A percentile compares a stretch with the other conserved stretches of the same genome.
These are phyloP conservation scores for Fraxinus angustifolia DNA, from an alignment of 305 asterid species.

Conservation along the genomic window DNA sequence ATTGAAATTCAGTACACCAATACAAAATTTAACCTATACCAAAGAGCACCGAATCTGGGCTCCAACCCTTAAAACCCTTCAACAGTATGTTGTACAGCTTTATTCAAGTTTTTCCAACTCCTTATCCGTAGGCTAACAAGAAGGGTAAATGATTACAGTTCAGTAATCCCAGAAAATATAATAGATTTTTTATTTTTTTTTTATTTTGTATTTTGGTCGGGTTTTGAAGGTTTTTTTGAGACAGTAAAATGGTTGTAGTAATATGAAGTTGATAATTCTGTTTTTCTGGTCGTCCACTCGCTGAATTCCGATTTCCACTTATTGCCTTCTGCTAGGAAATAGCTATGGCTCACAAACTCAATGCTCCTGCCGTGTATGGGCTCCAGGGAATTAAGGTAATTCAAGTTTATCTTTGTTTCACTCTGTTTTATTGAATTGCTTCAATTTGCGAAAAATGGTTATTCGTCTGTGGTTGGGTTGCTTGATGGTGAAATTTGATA, in stretches of 20 bases:
- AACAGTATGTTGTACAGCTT: neutral
- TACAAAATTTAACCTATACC: neutral
- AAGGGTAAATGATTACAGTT: neutral
- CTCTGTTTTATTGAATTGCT: neutral
- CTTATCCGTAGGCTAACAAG: neutral
- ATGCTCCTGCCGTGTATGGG: conserved; percentile 40
- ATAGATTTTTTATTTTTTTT: neutral
- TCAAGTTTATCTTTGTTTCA: neutral
- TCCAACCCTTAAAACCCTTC: neutral
- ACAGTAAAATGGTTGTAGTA: neutral
- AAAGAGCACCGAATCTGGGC: neutral
- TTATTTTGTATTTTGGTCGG: neutral
- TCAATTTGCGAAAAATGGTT: neutral
- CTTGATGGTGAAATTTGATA: neutral
- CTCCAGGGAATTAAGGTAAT: conserved; percentile 34
- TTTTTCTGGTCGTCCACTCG: neutral
- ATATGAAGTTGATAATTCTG: neutral
- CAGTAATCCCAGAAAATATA: neutral
- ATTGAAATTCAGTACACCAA: neutral
- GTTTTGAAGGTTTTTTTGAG: neutral
- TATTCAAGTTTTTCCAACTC: neutral
- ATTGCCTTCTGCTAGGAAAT: neutral
- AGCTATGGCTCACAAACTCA: conserved; percentile 50
- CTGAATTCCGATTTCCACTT: neutral
- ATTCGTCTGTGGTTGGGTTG: neutral